These are phyloP conservation scores for Tolypocladium guangdongense DNA, from an alignment of 2,329 filamentous ascomycete species.

Conservation along the genomic window DNA sequence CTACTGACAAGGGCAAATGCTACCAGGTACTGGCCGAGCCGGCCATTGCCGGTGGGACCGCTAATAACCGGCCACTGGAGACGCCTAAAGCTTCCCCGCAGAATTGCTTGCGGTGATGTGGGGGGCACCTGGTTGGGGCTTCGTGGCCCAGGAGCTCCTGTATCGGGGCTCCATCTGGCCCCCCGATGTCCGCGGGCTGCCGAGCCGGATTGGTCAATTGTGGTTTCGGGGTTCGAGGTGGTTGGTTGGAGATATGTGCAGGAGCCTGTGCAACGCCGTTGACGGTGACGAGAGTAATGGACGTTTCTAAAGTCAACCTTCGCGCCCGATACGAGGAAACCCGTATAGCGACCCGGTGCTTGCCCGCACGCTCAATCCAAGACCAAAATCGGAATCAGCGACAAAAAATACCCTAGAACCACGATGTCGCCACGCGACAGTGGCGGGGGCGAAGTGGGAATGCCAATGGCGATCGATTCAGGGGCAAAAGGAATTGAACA, in stretches of 20 bases:
- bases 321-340: too few relatives aligned
- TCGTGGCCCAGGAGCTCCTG: background rate
- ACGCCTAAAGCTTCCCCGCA: background rate
- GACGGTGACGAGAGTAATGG: background rate
- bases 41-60: constrained; percentile 3
- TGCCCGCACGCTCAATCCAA: too few relatives aligned
- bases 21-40: background rate
- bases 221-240: background rate
- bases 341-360: too few relatives aligned
- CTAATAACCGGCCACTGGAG: constrained; percentile 2
- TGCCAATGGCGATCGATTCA: too few relatives aligned
- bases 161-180: background rate
- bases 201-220: background rate
- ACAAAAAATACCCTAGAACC: too few relatives aligned
- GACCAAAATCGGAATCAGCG: too few relatives aligned
- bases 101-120: too few relatives aligned
- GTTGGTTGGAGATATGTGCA: background rate
- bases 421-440: too few relatives aligned
- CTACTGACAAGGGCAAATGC: background rate
- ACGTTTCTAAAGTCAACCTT: too few relatives aligned
- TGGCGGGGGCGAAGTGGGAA: too few relatives aligned
- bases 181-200: background rate
- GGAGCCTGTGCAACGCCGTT: background rate
- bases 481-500: too few relatives aligned
- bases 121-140: background rate